A percentile compares a stretch with the other conserved stretches of the same genome.
Evolutionary conservation across 2,329 filamentous ascomycete species (phyloP).

Genomic region (Diaporthe australafricana): DNA sequence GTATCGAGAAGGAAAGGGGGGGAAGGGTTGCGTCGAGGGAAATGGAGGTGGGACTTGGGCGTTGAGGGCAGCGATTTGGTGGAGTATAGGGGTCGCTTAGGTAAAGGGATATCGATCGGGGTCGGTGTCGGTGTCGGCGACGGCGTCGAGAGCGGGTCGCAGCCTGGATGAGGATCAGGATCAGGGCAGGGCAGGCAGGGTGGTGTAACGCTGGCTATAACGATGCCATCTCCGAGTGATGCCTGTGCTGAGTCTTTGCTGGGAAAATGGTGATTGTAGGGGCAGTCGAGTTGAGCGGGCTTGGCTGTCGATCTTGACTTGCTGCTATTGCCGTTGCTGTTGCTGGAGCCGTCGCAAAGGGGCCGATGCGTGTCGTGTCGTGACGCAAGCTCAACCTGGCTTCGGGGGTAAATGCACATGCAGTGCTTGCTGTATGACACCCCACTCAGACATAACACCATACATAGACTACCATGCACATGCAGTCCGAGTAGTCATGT

Average conservation of each 20-base stretch:
- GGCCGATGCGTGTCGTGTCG: conserved; percentile 23
- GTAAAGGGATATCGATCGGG: conserved; percentile 28
- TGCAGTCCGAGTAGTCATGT: neutral
- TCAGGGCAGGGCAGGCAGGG: conserved; percentile 10
- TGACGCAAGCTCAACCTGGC: conserved; percentile 31
- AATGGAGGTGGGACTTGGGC: conserved; percentile 27
- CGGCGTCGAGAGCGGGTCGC: conserved; percentile 31
- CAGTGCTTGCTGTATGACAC: neutral
- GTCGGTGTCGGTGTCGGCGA: conserved; percentile 31
- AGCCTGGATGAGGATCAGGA: conserved; percentile 21
- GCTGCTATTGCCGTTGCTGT: neutral
- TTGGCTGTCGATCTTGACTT: conserved; percentile 2
- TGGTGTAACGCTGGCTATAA: conserved; percentile 27
- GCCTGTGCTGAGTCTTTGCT: conserved; percentile 19
- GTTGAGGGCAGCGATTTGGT: conserved; percentile 23
- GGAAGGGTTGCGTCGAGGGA: conserved; percentile 27
- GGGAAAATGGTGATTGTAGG: neutral
- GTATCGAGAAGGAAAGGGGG: conserved; percentile 26
- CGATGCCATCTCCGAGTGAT: conserved; percentile 29
- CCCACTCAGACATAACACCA: conserved; percentile 10
- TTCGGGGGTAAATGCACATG: conserved; percentile 21
- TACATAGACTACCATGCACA: neutral
- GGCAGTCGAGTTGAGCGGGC: conserved; percentile 6
- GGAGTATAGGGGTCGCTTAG: conserved; percentile 39
- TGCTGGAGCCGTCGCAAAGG: conserved; percentile 11